These are phyloP conservation scores for Plantago major DNA, from an alignment of 257 asterid species.

Conservation along the genomic window DNA sequence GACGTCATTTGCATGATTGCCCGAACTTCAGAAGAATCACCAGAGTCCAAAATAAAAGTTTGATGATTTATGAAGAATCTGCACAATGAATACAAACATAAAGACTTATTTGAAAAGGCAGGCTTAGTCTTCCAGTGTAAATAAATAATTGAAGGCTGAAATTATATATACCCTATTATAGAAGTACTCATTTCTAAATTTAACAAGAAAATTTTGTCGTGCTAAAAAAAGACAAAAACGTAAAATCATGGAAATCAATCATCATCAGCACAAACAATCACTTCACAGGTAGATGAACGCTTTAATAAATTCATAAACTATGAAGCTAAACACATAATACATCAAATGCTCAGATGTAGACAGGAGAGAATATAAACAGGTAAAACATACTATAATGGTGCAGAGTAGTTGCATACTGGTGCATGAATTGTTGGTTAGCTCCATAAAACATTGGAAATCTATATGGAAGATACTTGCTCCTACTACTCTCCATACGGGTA, in stretches of 20 bases:
- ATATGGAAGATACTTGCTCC: too few species aligned
- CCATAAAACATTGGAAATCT: too few species aligned
- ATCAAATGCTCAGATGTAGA: background rate
- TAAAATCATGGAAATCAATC: background rate
- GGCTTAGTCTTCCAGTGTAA: slow-evolving; percentile 15
- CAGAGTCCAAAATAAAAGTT: slow-evolving; percentile 86
- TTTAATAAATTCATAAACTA: background rate
- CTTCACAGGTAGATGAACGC: background rate
- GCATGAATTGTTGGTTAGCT: too few species aligned
- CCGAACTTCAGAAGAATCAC: slow-evolving; percentile 97
- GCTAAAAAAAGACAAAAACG: background rate
- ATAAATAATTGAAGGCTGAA: background rate
- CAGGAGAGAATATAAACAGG: too few species aligned
- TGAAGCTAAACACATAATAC: background rate
- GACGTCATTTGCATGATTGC: slow-evolving; percentile 82
- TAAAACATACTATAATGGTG: too few species aligned
- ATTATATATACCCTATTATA: background rate
- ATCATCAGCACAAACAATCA: background rate
- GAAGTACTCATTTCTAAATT: background rate
- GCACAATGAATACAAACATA: slow-evolving; percentile 77
- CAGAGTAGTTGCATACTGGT: too few species aligned
- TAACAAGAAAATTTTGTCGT: too few species aligned
- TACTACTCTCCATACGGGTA: too few species aligned
- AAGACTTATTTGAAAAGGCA: slow-evolving; percentile 32
- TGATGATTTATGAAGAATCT: slow-evolving; percentile 87